Evolutionary conservation across 2,329 filamentous ascomycete genomes (phyloP), one percentile per base, ranked within the genome.

Genomic region (Diplodia scrobiculata): DNA sequence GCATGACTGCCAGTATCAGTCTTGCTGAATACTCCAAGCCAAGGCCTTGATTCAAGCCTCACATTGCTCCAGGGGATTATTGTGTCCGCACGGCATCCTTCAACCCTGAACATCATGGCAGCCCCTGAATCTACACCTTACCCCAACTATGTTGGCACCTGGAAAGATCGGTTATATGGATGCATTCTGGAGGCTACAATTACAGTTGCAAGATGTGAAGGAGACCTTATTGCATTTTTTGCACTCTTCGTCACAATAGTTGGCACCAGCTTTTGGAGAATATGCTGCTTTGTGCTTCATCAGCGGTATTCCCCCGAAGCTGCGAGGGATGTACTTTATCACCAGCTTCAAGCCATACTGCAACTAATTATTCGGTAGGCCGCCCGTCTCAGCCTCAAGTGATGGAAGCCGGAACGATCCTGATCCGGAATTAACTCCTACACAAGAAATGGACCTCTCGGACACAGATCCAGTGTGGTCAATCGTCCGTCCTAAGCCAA

Each of bases 141-240:
- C 32, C 32, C 32, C 10, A 34, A 11, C 10, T 9, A 34, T 34
- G 32, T 34, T 34, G 32, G 32, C 9, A 34, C 32, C 29, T 77
- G 76, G 76, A 75, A 69, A 0, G 72, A 78, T 62, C 76, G 72
- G 73, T 73, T 71, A 5, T 66, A 71, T 21, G 76, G 77, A 4
- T 62, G 67, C 2, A 65, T 77, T 4, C 41, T 70, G 1, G 77
- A 77, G 1, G 48, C 71, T 3, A 79, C 77, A 0, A 66, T 78
- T 13, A 79, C 77, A 0, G 66, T 78, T 0, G 70, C 67, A 0
- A 67, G 68, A 5, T 63, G 67, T 1, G 68, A 76, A 53, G 77
- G 73, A 1, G 73, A 69, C 21, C 54, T 79, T 13, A 73, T 76
- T 27, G 74, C 75, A 5, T 77, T 77, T 63, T 63, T 76, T 0